Percentiles rank a stretch among this genome's conserved stretches.
Evolutionary conservation across 768 basidiomycete species (phyloP).

Genomic region (Podaxis carcinomalis): DNA sequence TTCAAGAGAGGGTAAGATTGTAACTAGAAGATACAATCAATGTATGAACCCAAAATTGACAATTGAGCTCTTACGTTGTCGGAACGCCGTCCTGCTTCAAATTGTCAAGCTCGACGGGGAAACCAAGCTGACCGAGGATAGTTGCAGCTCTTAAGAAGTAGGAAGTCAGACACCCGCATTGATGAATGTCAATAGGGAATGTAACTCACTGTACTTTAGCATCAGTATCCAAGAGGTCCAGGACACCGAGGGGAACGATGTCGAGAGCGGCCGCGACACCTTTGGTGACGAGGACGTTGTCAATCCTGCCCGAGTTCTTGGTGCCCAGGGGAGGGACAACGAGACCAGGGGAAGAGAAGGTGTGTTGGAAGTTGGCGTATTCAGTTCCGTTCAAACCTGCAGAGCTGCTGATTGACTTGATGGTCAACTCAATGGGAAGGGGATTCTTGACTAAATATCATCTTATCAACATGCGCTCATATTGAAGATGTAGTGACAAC

Average conservation of each 20-base stretch:
- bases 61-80: background rate
- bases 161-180: background rate
- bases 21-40: background rate
- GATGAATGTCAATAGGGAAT: background rate
- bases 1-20: background rate
- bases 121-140: background rate
- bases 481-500: background rate
- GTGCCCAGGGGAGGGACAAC: slow-evolving; percentile 46
- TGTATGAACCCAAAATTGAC: background rate
- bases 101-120: slow-evolving; percentile 1
- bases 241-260: slow-evolving; percentile 49
- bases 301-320: slow-evolving; percentile 55
- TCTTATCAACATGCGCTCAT: background rate
- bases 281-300: slow-evolving; percentile 51
- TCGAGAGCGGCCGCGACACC: slow-evolving; percentile 45
- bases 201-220: slow-evolving; percentile 32
- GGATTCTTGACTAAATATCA: slow-evolving; percentile 33
- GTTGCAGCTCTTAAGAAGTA: slow-evolving; percentile 1
- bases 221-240: slow-evolving; percentile 44
- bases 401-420: slow-evolving; percentile 36
- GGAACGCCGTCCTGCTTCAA: slow-evolving; percentile 3
- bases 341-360: slow-evolving; percentile 48
- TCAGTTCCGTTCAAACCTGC: slow-evolving; percentile 48
- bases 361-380: slow-evolving; percentile 56
- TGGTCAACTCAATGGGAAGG: slow-evolving; percentile 40